phyloP scores from a whole-genome alignment of 1,139 yeast species.

The Fermentozyma sake region DNA sequence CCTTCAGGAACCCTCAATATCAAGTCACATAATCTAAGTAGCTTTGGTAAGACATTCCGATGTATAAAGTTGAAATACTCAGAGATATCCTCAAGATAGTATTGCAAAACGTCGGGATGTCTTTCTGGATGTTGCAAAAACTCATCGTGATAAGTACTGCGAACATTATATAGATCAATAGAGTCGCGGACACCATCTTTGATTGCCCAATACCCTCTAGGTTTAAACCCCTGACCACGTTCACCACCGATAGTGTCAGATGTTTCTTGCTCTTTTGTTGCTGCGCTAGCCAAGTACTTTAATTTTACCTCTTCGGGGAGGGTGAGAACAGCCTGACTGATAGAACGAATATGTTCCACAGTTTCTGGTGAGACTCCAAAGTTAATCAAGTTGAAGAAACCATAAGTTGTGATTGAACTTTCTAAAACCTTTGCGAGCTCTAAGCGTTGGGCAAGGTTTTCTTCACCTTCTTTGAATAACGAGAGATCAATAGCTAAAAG shows the following conservation, averaged over 20 bases:
- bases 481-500: conserved; percentile 7
- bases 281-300: conserved; percentile 33
- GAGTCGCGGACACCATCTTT: conserved; percentile 36
- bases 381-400: conserved; percentile 38
- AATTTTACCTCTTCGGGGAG: conserved; percentile 35
- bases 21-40: conserved; percentile 35
- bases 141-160: conserved; percentile 23
- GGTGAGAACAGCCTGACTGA: conserved; percentile 32
- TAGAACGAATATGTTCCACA: conserved; percentile 25
- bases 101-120: conserved; percentile 35
- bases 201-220: conserved; percentile 39
- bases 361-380: conserved; percentile 27
- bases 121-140: conserved; percentile 8
- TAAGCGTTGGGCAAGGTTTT: conserved; percentile 18
- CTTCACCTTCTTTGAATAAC: conserved; percentile 8
- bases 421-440: conserved; percentile 28
- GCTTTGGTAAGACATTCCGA: conserved; percentile 26
- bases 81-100: conserved; percentile 31
- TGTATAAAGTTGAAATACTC: conserved; percentile 34
- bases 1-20: conserved; percentile 42
- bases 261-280: conserved; percentile 11
- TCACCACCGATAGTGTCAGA: conserved; percentile 33
- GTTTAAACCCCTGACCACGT: conserved; percentile 43
- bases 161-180: conserved; percentile 36
- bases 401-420: conserved; percentile 33